Evolutionary conservation across 1,284 basidiomycete genomes (phyloP), one percentile per base, ranked within the genome.

Genomic region (Ceratobasidium sp.): DNA sequence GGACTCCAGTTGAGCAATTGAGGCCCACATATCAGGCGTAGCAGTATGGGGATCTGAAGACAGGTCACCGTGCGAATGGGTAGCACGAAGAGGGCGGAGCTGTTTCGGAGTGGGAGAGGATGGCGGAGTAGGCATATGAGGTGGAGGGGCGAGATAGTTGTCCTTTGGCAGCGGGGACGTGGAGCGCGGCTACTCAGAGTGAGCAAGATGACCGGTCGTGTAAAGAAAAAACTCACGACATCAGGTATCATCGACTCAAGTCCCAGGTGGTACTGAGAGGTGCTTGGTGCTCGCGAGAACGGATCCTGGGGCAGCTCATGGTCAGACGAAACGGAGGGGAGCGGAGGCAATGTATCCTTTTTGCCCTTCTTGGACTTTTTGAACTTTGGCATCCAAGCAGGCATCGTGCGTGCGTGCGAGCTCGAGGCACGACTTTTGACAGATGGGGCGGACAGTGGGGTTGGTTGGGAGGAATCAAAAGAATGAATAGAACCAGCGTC

Each of bases 1-100:
- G 48, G 71, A 75, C 50, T 75, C 71, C 6, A 75, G 71, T 17
- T 75, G 71, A 23, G 71, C 46, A 42, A 75, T 75, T 33, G 71
- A 75, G 3, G 59, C 44, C 71, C 71, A 75, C 61, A 75, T 65
- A 33, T 65, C 71, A 5, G 59, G 44, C 33, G 59, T 61, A 12
- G 44, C 48, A 17, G 71, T 52, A 17, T 75, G 71, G 5, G 61
- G 44, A 12, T 52, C 66, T 13, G 66, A 50, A 28, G 66, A 33
- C 13, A 68, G 50, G 26, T 50, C 50, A n/a, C 50, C 66, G 38
- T 68, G 50, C 13, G 66, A 68, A 33, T 52, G 66, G 44, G 66
- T 54, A 23, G 71, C 61, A 20, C 71, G 71, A 20, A 75, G 71
- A 20, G 71, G 71, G 6, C 50, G 66, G 33, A 52, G 48, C 20